These are phyloP conservation scores for Stephania japonica DNA, from an alignment of 164 flowering plant species.

Conservation along the genomic window DNA sequence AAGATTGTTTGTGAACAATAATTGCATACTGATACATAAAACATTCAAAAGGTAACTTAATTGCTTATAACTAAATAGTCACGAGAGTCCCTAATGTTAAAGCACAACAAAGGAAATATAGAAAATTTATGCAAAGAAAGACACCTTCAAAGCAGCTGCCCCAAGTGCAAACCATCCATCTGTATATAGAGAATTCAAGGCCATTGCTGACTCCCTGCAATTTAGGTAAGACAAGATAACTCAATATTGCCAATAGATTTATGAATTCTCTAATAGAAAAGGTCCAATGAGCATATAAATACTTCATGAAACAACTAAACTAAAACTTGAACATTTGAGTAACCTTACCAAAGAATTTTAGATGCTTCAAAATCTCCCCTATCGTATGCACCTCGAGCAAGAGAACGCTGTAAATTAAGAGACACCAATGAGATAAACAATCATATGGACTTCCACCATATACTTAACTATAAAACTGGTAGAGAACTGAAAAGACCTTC, in stretches of 20 bases:
- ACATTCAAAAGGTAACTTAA: background rate
- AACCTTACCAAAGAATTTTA: slow-evolving; percentile 52
- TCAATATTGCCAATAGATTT: background rate
- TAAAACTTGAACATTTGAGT: background rate
- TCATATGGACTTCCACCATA: background rate
- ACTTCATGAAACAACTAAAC: background rate
- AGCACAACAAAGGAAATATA: background rate
- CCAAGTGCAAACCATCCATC: slow-evolving; percentile 99
- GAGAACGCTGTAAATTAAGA: slow-evolving; percentile 51
- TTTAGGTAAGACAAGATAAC: background rate
- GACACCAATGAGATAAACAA: slow-evolving; percentile 5
- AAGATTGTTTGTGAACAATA: background rate
- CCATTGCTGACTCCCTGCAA: slow-evolving; percentile 87
- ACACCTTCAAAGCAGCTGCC: slow-evolving; percentile 91
- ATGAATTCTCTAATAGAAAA: background rate
- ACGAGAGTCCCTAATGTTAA: too few relatives aligned
- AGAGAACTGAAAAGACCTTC: slow-evolving; percentile 36
- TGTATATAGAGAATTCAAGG: slow-evolving; percentile 79
- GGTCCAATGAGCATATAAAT: background rate
- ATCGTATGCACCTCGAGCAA: slow-evolving; percentile 92
- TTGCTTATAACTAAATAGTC: too few relatives aligned
- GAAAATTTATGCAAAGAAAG: background rate
- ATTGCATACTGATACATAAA: background rate
- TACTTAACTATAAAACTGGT: background rate
- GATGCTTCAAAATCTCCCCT: slow-evolving; percentile 77